Percentiles rank a stretch among this genome's conserved stretches.
Conservation (phyloP, 495 filamentous ascomycete genomes). For the Neurospora sp. region DNA sequence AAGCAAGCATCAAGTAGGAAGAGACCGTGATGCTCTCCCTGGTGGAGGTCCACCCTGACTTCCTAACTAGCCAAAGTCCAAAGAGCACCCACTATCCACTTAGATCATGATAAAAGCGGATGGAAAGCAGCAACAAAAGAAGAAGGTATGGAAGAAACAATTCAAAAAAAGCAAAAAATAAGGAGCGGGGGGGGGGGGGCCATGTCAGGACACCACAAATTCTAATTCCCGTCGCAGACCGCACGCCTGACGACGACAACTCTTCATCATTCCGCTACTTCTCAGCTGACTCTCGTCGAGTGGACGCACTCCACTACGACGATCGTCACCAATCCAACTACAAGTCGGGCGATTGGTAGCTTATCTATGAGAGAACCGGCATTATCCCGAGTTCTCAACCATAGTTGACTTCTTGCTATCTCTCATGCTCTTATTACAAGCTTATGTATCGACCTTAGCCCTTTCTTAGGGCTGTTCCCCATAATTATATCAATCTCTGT, state of each 20-base stretch:
- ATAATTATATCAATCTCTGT: neutral
- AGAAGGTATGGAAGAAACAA: neutral
- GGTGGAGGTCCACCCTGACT: neutral
- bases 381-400: neutral
- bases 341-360: neutral
- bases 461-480: neutral
- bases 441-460: neutral
- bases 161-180: neutral
- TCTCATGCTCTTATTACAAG: neutral
- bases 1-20: neutral
- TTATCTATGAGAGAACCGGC: neutral
- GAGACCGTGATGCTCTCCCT: neutral
- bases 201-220: neutral
- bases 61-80: neutral
- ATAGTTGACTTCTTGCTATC: neutral
- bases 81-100: neutral
- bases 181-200: too few species aligned
- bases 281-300: neutral
- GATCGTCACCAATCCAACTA: neutral
- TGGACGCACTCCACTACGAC: neutral
- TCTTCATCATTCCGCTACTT: neutral
- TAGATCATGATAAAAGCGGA: neutral
- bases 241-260: neutral
- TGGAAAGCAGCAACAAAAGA: neutral
- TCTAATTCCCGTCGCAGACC: neutral